phyloP scores from a whole-genome alignment of 163 green algal genomes.

The Smithsoniella earleae region DNA sequence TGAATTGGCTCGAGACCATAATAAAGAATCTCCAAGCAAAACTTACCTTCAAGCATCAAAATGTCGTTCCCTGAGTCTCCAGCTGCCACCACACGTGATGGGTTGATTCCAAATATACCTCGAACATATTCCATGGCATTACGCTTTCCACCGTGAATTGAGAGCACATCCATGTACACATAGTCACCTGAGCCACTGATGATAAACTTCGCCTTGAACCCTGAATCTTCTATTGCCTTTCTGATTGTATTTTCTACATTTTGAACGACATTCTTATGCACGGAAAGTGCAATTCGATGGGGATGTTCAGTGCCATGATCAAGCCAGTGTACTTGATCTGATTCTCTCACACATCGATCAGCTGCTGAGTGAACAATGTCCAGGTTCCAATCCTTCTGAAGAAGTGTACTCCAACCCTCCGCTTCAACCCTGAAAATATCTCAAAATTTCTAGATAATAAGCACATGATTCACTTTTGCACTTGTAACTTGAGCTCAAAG shows the following conservation, averaged over 20 bases:
- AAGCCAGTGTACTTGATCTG: conserved; percentile 40
- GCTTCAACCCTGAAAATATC: conserved; percentile 45
- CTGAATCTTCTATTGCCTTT: neutral
- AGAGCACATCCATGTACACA: conserved; percentile 79
- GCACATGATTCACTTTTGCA: neutral
- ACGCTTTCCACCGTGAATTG: conserved; percentile 63
- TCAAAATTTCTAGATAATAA: conserved; percentile 5
- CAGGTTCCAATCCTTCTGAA: conserved; percentile 68
- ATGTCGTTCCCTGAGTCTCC: conserved; percentile 83
- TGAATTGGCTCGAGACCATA: too few relatives aligned
- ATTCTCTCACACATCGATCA: neutral
- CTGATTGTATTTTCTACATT: conserved; percentile 9
- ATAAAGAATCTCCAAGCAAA: too few relatives aligned
- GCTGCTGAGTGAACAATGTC: conserved; percentile 33
- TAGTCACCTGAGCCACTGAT: conserved; percentile 65
- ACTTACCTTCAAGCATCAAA: conserved; percentile 66
- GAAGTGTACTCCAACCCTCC: conserved; percentile 49
- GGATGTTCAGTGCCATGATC: conserved; percentile 68
- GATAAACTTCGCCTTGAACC: conserved; percentile 63
- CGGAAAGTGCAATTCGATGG: conserved; percentile 63
- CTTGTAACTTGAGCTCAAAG: neutral
- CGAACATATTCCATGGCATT: conserved; percentile 78
- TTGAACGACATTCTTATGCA: conserved; percentile 37
- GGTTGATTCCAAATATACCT: conserved; percentile 44
- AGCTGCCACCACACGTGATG: conserved; percentile 58